These are phyloP conservation scores for Teunomyces tritomae DNA, from an alignment of 805 yeast species.

Conservation along the genomic window DNA sequence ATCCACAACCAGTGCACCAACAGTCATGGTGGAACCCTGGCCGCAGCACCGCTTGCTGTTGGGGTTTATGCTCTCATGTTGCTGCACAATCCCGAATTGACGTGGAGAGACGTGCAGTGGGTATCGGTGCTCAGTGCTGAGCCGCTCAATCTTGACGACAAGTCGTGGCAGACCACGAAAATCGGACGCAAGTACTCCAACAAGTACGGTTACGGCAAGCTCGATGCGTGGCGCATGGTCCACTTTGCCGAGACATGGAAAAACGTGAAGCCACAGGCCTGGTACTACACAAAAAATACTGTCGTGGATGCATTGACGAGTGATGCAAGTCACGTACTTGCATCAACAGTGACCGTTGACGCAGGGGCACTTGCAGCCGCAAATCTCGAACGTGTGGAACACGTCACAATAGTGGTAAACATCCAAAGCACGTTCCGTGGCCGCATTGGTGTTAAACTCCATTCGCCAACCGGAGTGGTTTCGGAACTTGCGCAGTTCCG, in stretches of 20 bases:
- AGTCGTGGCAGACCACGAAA: slow-evolving; percentile 71
- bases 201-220: slow-evolving; percentile 86
- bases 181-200: slow-evolving; percentile 73
- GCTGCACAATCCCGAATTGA: slow-evolving; percentile 78
- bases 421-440: slow-evolving; percentile 70
- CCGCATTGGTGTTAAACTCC: slow-evolving; percentile 56
- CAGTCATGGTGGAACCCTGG: slow-evolving; percentile 93
- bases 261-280: slow-evolving; percentile 88
- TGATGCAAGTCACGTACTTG: slow-evolving; percentile 13
- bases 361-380: slow-evolving; percentile 47
- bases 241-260: slow-evolving; percentile 71
- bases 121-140: slow-evolving; percentile 69
- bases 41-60: slow-evolving; percentile 98
- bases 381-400: slow-evolving; percentile 76
- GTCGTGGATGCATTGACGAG: slow-evolving; percentile 26
- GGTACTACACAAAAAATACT: slow-evolving; percentile 53
- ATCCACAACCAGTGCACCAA: slow-evolving; percentile 65
- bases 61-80: slow-evolving; percentile 87
- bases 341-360: slow-evolving; percentile 41
- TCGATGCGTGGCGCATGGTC: slow-evolving; percentile 78
- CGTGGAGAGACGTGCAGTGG: slow-evolving; percentile 96
- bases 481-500: slow-evolving; percentile 76
- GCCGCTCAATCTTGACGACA: slow-evolving; percentile 65
- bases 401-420: slow-evolving; percentile 77
- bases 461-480: slow-evolving; percentile 71